Base-by-base conservation (phyloP, 2,329 filamentous ascomycete genomes). In the Sarocladiaceae sp. region DNA sequence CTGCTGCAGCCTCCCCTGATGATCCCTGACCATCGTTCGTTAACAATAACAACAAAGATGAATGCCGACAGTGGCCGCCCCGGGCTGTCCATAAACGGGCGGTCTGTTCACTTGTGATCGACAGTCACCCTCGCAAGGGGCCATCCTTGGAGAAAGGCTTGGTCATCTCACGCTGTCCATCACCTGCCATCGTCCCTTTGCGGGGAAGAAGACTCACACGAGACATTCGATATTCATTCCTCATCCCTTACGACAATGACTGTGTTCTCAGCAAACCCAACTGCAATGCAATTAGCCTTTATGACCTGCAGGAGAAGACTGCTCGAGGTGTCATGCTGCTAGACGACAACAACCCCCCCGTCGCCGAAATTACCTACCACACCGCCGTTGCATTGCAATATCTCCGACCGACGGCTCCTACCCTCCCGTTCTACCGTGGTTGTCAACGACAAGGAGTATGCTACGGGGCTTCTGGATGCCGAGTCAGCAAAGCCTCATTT, bases 361-460 rank as follows among this genome's bases (percentile, higher is more conserved):
- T 10, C 37, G n/a, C 37, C 37, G 37, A 41, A 15, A 41, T 41
- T 41, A 41, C 26, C 23, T 27, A 41, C 37, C 37, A 29, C 23
- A 41, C 37, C 23, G 24, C 12, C 37, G 23, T 41, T 29, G 37
- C 24, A 19, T 41, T 15, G 37, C 15, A 41, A 41, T 41, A 41
- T 18, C 4, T 24, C 37, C 15, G 12, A 29, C 21, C 10, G 11
- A 15, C 21, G n/a, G 4, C 37, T 41, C 37, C 23, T 15, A 15
- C n/a, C 37, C 24, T 41, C 24, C 5, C 21, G 18, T 18, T 29
- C n/a, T 23, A 39, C 33, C 33, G 12, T 7, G 5, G 31, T n/a
- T 33, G 31, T 15, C 13, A 15, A 15, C 6, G 12, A 24, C 20
- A 19, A 24, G 34, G 5, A 39, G 16, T 15, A 13, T 15, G 15